A percentile compares a stretch with the other conserved stretches of the same genome.
These are phyloP conservation scores for Cupressus sempervirens DNA, from an alignment of 75 land plant genomes.

Conservation along the genomic window DNA sequence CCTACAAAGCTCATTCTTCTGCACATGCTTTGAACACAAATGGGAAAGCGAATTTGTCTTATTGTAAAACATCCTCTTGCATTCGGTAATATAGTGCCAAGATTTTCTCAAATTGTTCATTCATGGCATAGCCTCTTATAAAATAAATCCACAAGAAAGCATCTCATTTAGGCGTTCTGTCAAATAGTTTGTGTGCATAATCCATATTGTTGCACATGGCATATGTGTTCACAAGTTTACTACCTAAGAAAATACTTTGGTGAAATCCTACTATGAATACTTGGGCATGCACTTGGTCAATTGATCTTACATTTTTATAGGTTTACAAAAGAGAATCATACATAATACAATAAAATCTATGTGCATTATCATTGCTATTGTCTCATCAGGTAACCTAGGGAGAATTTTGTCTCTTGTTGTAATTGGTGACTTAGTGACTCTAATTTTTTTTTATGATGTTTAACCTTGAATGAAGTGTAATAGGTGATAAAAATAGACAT, in stretches of 20 bases:
- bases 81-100: constrained; percentile 19
- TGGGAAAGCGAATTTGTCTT: constrained; percentile 16
- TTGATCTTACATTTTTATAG: background rate
- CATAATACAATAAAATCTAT: background rate
- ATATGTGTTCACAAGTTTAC: constrained; percentile 1
- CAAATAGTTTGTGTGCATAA: constrained; percentile 14
- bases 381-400: background rate
- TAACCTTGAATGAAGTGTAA: too few relatives aligned
- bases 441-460: background rate
- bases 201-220: background rate
- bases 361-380: too few relatives aligned
- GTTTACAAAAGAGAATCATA: background rate
- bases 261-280: background rate
- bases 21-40: constrained; percentile 27
- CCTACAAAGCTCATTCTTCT: background rate
- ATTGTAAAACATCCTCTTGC: constrained; percentile 4
- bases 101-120: constrained; percentile 17
- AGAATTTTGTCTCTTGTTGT: background rate
- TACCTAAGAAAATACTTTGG: background rate
- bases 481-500: background rate
- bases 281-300: background rate
- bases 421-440: too few relatives aligned
- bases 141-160: constrained; percentile 10
- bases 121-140: constrained; percentile 12
- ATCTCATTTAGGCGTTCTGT: constrained; percentile 7